phyloP scores from a whole-genome alignment of 2,329 filamentous ascomycete species.

The Fusarium sp. region DNA sequence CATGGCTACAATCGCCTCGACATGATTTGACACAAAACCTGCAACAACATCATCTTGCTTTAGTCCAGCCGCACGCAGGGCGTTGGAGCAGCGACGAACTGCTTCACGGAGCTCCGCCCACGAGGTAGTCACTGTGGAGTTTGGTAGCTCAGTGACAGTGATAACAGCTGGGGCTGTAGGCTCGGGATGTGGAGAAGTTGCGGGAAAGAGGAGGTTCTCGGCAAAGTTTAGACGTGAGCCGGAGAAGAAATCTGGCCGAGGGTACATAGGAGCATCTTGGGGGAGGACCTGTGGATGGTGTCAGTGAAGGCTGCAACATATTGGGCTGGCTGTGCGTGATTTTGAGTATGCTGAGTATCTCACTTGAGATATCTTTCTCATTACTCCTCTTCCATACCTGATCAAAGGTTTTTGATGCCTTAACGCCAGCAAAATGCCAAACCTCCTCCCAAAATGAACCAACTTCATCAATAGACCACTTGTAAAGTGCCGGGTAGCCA shows the following conservation, averaged over 20 bases:
- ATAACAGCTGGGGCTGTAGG: conserved; percentile 78
- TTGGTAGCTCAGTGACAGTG: conserved; percentile 80
- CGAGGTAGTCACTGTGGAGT: conserved; percentile 68
- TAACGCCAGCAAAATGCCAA: conserved; percentile 86
- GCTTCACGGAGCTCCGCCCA: conserved; percentile 86
- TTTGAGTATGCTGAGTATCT: conserved; percentile 5
- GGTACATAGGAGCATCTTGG: conserved; percentile 79
- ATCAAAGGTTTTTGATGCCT: conserved; percentile 72
- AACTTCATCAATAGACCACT: conserved; percentile 85
- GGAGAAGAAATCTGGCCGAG: conserved; percentile 86
- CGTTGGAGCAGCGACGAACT: conserved; percentile 79
- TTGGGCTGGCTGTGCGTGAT: background rate
- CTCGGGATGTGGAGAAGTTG: conserved; percentile 56
- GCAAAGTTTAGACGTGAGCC: conserved; percentile 89
- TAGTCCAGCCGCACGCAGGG: conserved; percentile 76
- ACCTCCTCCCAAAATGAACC: conserved; percentile 85
- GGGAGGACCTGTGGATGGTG: conserved; percentile 73
- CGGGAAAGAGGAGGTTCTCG: conserved; percentile 91
- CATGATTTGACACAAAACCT: conserved; percentile 89
- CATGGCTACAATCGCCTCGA: conserved; percentile 88
- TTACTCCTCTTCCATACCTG: conserved; percentile 60
- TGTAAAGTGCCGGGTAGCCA: conserved; percentile 81
- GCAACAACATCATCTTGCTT: conserved; percentile 68
- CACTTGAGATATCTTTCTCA: conserved; percentile 15
- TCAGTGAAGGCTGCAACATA: conserved; percentile 22